These are phyloP conservation scores for Bruguiera hainesii DNA, from an alignment of 441 rosid species.

Conservation along the genomic window DNA sequence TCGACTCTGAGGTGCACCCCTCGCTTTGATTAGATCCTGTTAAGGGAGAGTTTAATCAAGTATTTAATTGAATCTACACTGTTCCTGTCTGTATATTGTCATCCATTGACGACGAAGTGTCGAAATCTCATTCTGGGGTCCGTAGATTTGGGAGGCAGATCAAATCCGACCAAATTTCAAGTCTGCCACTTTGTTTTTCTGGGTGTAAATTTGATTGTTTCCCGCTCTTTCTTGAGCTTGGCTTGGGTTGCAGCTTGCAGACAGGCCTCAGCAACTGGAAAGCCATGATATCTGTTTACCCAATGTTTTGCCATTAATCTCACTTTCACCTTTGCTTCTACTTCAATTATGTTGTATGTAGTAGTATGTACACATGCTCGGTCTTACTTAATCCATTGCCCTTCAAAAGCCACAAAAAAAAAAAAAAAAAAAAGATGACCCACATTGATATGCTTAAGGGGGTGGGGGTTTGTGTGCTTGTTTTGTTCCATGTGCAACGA, in stretches of 20 bases:
- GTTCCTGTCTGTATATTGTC: not conserved
- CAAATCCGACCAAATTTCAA: not conserved
- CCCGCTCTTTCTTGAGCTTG: no score
- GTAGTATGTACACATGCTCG: no score
- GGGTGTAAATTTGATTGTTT: not conserved
- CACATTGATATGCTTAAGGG: not conserved
- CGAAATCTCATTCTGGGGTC: slow-evolving; percentile 1
- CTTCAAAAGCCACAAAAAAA: no score
- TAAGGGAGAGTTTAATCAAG: not conserved
- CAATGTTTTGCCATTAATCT: no score
- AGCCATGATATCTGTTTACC: no score
- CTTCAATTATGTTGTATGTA: no score
- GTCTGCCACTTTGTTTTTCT: slow-evolving; percentile 10
- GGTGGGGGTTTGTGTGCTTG: slow-evolving; percentile 13
- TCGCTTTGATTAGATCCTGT: not conserved
- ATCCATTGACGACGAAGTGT: slow-evolving; percentile 1
- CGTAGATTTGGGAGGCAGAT: not conserved
- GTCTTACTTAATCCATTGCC: no score
- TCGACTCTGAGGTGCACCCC: no score
- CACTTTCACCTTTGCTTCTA: no score
- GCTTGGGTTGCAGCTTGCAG: no score
- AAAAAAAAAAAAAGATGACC: no score
- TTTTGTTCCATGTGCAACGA: slow-evolving; percentile 7
- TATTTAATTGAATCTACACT: not conserved
- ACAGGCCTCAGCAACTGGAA: no score